A percentile compares a stretch with the other conserved stretches of the same genome.
phyloP scores from a whole-genome alignment of 257 asterid genomes.

The Gardenia jasminoides region DNA sequence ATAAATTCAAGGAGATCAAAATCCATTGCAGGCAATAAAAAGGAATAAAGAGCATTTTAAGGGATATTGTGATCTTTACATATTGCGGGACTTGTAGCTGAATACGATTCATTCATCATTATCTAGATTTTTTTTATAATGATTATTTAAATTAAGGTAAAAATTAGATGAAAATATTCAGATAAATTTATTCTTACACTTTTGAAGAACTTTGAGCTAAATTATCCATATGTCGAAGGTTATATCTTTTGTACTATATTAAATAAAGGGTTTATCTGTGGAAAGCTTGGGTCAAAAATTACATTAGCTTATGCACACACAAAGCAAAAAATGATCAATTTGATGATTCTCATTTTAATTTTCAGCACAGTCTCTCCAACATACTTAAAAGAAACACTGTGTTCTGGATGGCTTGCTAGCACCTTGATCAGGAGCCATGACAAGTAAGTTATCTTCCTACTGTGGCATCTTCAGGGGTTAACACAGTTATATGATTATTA shows the following conservation, averaged over 20 bases:
- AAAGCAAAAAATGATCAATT: background rate
- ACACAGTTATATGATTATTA: background rate
- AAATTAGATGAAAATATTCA: background rate
- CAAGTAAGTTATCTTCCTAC: constrained; percentile 46
- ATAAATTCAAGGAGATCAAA: background rate
- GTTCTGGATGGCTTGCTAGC: constrained; percentile 90
- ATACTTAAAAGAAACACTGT: constrained; percentile 81
- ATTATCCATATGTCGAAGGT: background rate
- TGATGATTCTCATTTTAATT: constrained; percentile 29
- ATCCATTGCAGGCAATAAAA: background rate
- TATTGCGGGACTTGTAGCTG: background rate
- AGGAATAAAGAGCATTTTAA: background rate
- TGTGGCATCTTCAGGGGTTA: constrained; percentile 3
- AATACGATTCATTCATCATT: background rate
- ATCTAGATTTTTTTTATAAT: background rate
- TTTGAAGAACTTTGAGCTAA: background rate
- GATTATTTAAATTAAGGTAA: background rate
- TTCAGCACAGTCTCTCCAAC: constrained; percentile 92
- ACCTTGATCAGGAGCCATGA: constrained; percentile 67
- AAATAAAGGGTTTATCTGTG: background rate
- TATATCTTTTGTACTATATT: background rate
- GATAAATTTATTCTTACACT: background rate
- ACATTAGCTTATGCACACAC: background rate
- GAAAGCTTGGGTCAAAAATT: background rate
- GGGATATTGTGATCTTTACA: background rate